These are phyloP conservation scores for Corinectria fuckeliana DNA, from an alignment of 2,329 filamentous ascomycete genomes.

Conservation along the genomic window DNA sequence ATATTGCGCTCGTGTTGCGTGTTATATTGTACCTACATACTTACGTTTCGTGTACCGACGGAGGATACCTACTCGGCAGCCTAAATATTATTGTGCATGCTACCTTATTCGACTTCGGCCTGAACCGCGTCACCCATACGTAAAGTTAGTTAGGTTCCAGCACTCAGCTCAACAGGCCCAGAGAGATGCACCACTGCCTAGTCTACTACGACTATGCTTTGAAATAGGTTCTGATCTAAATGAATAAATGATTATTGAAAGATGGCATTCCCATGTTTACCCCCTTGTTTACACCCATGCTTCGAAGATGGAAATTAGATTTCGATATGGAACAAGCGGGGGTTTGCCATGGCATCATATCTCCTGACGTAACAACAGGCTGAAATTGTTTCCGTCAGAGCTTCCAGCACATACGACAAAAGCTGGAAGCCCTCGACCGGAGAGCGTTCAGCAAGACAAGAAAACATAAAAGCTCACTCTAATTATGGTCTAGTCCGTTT, in stretches of 20 bases:
- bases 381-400: background rate
- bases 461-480: background rate
- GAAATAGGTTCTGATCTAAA: background rate
- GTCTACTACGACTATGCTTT: too few species aligned
- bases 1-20: too few species aligned
- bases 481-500: background rate
- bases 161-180: too few species aligned
- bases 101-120: background rate
- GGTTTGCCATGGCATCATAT: background rate
- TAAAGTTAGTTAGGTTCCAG: background rate
- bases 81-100: background rate
- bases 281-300: background rate
- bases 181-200: too few species aligned
- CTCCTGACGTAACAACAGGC: background rate
- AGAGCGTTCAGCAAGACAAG: background rate
- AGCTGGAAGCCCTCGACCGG: background rate
- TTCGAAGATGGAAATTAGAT: background rate
- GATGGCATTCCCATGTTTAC: background rate
- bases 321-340: background rate
- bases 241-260: background rate
- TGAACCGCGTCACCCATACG: background rate
- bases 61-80: background rate
- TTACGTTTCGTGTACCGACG: background rate
- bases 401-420: background rate
- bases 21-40: too few species aligned